Evolutionary conservation across 495 filamentous ascomycete species (phyloP), one percentile per base, ranked within the genome.

Genomic region (Jackrogersella minutella): DNA sequence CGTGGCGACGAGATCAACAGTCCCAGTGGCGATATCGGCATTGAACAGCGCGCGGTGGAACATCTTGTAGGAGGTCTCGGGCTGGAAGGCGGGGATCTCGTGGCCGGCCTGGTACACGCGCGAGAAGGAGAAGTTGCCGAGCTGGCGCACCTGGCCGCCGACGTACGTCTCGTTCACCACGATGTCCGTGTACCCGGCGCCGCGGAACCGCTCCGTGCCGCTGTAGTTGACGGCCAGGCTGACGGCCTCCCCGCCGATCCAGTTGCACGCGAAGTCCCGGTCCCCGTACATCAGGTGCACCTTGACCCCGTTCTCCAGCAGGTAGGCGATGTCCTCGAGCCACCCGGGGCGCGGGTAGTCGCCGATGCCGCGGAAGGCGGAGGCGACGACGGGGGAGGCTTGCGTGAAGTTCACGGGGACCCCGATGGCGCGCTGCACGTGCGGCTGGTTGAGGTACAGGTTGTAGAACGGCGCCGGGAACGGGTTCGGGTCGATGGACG

Each of bases 41-140:
- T 86, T 83, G 2, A 55, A 72, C 40, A 90, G 80, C 0, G 82
- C 82, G 24, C 88, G 82, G 55, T 83, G 76, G 66, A 91, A 90
- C 53, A 91, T 74, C 46, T 82, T 78, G 36, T 88, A 81, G 5
- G 87, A 77, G 19, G 85, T 80, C 59, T 90, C 79, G 3, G 88
- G 88, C 69, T 90, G 88, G 62, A 91, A 91, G 34, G 88, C 85
- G 1, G 90, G 89, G 8, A 91, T 85, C 51, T 86, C 83, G 68
- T 93, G 90, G 0, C 90, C 90, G 9, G 87, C 85, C 65, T 91
- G 80, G 71, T 88, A 92, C 8, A 92, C 80, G 1, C 89, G 82
- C 24, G 84, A 81, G 73, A 92, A 93, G 28, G 86, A 87, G 61
- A 91, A 87, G 71, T 88, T 85, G 17, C 85, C 88, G 55, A 83